Percentiles rank a stretch among this genome's conserved stretches.
These are phyloP conservation scores for Magnaporthiopsis rhizophila DNA, from an alignment of 2,329 filamentous ascomycete species.

Conservation along the genomic window DNA sequence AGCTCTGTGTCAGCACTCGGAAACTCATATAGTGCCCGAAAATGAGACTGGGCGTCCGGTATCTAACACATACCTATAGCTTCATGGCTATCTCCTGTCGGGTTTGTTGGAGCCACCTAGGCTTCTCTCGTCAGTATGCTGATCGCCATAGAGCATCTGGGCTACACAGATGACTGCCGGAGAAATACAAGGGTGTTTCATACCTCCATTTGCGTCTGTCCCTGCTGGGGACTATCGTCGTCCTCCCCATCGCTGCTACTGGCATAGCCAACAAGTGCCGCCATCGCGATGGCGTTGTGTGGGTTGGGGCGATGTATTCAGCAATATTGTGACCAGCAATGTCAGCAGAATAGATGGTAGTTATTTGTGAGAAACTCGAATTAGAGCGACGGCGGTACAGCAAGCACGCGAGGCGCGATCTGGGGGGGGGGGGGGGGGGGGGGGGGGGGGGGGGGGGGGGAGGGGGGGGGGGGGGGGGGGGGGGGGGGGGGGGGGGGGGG, in stretches of 20 bases:
- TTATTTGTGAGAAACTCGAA: not conserved
- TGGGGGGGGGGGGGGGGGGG: too few relatives aligned
- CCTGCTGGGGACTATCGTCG: conserved; percentile 16
- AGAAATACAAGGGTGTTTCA: not conserved
- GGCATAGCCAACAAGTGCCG: conserved; percentile 40
- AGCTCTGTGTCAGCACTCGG: not conserved
- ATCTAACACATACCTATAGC: not conserved
- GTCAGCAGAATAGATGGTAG: not conserved
- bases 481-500: too few relatives aligned
- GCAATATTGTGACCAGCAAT: not conserved
- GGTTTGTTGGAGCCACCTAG: not conserved
- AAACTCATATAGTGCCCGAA: not conserved
- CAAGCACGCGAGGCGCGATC: not conserved
- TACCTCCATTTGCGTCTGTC: conserved; percentile 1
- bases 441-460: too few relatives aligned
- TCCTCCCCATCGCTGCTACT: conserved; percentile 47
- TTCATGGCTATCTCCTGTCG: not conserved
- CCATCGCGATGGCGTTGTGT: conserved; percentile 21
- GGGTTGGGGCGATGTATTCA: not conserved
- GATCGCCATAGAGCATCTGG: not conserved
- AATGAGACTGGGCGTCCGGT: not conserved
- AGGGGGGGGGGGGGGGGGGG: too few relatives aligned
- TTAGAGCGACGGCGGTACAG: not conserved
- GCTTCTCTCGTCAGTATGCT: not conserved
- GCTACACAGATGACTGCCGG: not conserved